phyloP scores from a whole-genome alignment of 768 basidiomycete genomes.

The Tricholoma bakamatsutake region DNA sequence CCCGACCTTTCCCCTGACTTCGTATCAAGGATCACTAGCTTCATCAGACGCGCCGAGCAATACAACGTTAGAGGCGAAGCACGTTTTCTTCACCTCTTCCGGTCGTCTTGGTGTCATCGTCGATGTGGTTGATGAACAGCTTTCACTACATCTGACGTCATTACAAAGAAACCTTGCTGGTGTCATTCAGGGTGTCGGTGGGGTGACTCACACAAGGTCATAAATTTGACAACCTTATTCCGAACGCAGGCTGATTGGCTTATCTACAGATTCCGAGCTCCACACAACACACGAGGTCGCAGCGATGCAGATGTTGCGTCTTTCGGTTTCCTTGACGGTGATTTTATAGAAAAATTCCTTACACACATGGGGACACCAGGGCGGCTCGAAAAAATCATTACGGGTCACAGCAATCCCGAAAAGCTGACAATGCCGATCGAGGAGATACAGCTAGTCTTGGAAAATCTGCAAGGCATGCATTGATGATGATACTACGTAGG shows the following conservation, averaged over 20 bases:
- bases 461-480: conserved; percentile 52
- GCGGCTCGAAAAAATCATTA: conserved; percentile 45
- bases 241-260: not conserved
- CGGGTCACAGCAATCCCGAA: conserved; percentile 57
- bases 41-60: conserved; percentile 37
- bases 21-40: conserved; percentile 46
- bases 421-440: conserved; percentile 38
- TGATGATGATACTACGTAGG: conserved; percentile 23
- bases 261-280: conserved; percentile 58
- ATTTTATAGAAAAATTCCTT: conserved; percentile 71
- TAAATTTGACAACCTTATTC: conserved; percentile 8
- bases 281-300: conserved; percentile 48
- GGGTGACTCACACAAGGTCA: conserved; percentile 57
- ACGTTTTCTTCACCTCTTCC: conserved; percentile 71
- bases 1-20: not conserved
- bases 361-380: conserved; percentile 31
- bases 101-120: conserved; percentile 74
- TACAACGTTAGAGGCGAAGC: conserved; percentile 43
- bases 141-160: conserved; percentile 55
- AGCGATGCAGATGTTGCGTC: conserved; percentile 53
- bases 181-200: conserved; percentile 47
- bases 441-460: conserved; percentile 39
- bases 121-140: conserved; percentile 45
- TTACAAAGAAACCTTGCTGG: conserved; percentile 72
- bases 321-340: conserved; percentile 83